Evolutionary conservation across 352 stramenopile species (phyloP), one percentile per base, ranked within the genome.

Genomic region (Globisporangium takayamanum): DNA sequence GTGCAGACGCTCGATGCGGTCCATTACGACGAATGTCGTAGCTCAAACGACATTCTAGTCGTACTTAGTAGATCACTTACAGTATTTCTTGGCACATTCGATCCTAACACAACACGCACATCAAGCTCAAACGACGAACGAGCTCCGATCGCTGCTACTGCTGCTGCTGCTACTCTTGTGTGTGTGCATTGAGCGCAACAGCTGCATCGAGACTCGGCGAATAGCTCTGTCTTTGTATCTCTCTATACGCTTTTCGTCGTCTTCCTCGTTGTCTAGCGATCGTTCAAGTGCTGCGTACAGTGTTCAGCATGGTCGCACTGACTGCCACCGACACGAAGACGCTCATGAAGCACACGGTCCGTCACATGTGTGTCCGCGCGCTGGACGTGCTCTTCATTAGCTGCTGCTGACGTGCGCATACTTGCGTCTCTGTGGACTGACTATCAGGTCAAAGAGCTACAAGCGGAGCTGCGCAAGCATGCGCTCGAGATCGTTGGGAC

Each of bases 391-490:
- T 28, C 44, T 12, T 3, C 7, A 5, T 16, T 8, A 18, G 22
- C 22, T 11, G 16, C 44, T 49, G 44, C 46, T 50, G 22, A 50
- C n/a, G 8, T 33, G n/a, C 20, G 4, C 30, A 11, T 0, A 30
- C 30, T 3, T 3, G 7, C 33, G 33, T 8, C 33, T 39, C 4
- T 22, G 20, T 51, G 15, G 28, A 5, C 15, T 15, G 12, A 44
- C 7, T 10, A 4, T 18, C 41, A 87, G 77, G 74, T 80, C 26
- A 85, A 87, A 60, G 68, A 85, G 57, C 64, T 85, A 22, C 73
- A 82, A 50, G 55, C 60, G 25, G 61, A 76, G 59, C 68, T 84
- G 28, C 69, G 70, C 59, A 72, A 78, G 50, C 66, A 65, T 5
- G 60, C 66, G 20, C 62, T 84, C 15, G 70, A 78, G 59, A 67